A percentile compares a stretch with the other conserved stretches of the same genome.
Evolutionary conservation across 768 basidiomycete genomes (phyloP).

Genomic region (Kwoniella sp.): DNA sequence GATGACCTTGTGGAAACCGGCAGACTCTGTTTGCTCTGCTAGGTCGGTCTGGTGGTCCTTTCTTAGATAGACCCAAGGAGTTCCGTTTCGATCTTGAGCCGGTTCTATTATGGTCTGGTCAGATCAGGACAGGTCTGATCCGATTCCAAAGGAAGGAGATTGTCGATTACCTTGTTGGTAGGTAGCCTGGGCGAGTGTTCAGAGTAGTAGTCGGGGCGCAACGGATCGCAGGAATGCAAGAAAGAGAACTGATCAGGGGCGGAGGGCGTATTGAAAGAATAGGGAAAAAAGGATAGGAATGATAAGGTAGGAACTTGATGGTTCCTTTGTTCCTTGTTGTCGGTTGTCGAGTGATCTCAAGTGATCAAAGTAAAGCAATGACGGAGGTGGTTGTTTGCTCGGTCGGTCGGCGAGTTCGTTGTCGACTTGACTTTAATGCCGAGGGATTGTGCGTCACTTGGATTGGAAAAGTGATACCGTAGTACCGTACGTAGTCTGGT

Average conservation of each 20-base stretch:
- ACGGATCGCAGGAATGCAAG: background rate
- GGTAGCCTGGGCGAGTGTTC: too few relatives aligned
- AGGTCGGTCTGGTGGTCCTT: too few relatives aligned
- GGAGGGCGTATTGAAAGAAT: background rate
- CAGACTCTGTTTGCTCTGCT: too few relatives aligned
- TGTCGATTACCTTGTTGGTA: background rate
- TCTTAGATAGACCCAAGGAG: too few relatives aligned
- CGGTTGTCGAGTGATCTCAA: background rate
- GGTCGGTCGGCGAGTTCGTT: too few relatives aligned
- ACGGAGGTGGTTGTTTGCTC: background rate
- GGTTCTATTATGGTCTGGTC: too few relatives aligned
- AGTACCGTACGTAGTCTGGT: background rate
- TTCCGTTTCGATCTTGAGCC: too few relatives aligned
- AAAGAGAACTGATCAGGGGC: too few relatives aligned
- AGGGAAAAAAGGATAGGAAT: background rate
- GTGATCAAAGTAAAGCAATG: too few relatives aligned
- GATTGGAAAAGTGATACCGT: background rate
- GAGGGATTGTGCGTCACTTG: background rate
- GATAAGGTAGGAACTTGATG: too few relatives aligned
- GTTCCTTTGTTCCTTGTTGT: slow-evolving; percentile 1
- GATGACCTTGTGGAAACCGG: too few relatives aligned
- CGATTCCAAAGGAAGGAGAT: background rate
- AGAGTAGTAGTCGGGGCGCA: background rate
- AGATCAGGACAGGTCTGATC: background rate
- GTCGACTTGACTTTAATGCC: too few relatives aligned